Evolutionary conservation across 2,329 filamentous ascomycete species (phyloP), one percentile per base, ranked within the genome.

Genomic region (Dactylellina sp.): DNA sequence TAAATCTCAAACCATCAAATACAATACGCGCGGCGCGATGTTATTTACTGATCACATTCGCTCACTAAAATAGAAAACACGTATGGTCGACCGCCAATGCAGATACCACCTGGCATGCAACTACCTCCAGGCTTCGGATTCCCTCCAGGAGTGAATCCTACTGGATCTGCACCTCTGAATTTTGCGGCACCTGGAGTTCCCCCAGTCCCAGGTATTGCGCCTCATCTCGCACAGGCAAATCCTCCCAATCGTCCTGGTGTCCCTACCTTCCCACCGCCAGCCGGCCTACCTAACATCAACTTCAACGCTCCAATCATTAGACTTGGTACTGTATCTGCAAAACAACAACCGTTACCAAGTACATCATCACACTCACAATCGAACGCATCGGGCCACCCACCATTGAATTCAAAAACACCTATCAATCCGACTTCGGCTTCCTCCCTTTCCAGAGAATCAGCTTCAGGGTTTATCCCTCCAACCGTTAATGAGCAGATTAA

Each of bases 251-350:
- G 89, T 88, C 79, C 89, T 7, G 78, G 78, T 16, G 77, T 96
- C 76, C 92, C 92, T 75, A 84, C 89, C 81, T 97, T 97, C 82
- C 91, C 96, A 84, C 88, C 92, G 53, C 93, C 94, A 7, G 85
- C 91, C 56, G 97, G 95, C 80, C 91, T 97, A 86, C 93, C 94
- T 57, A 96, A 96, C 81, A 97, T 99, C 84, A 97, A 99, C 84
- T 97, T 98, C 84, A 96, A 91, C 79, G 95, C 95, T 37, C 93
- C 94, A 65, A 93, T 98, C 72, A 98, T 99, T 80, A 91, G 95
- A 63, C 86, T 99, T 49, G 95, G 94, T 44, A 94, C 93, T 0
- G 87, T 89, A 2, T 87, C 88, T 1, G 82, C 86, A n/a, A 92
- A 92, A 79, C 84, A 89, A 24, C 71, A 63, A 25, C 47, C 71